Evolutionary conservation across 768 basidiomycete genomes (phyloP), one percentile per base, ranked within the genome.

Genomic region (Leucosporidium yakuticum): DNA sequence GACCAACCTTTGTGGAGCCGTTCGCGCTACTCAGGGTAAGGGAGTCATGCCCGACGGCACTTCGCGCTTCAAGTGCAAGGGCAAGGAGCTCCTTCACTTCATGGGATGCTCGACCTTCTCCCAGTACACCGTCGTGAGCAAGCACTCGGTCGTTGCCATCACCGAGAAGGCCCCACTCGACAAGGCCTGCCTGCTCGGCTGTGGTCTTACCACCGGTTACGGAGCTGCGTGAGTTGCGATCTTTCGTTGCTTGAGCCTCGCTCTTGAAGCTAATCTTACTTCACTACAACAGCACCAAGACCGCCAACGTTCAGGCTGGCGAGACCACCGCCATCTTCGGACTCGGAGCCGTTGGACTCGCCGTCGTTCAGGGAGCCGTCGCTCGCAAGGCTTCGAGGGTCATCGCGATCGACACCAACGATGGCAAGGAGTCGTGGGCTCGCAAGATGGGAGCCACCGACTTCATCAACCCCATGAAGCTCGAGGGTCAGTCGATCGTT

Each of bases 31-130:
- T 0, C 76, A 76, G 61, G 96, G 96, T 21, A 84, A 89, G 77
- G 96, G 96, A 63, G 77, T 95, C 29, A 96, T 99, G 94, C 91
- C 95, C 44, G 92, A 98, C 76, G 86, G 84, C 63, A 87, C 87
- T 15, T 83, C 83, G 60, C 90, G 96, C 59, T 99, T 99, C 86
- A 88, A 85, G 60, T 85, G 87, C 80, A 89, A 89, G 66, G 96
- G 94, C 39, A 81, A 95, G 80, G 83, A 87, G 56, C 84, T 99
- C 74, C 83, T 87, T 77, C 95, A 98, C 79, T 99, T 99, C 76
- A 99, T 98, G 96, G 96, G 96, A 53, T 91, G 89, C 32, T 98
- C 95, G 39, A 95, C 96, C 4, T 99, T 99, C 82, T 96, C 95
- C n/a, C 94, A 98, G 78, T 99, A 98, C 82, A 76, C 96, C 12